Evolutionary conservation across 345 rosid genomes (phyloP), one percentile per base, ranked within the genome.

Genomic region (Theobroma cacao): DNA sequence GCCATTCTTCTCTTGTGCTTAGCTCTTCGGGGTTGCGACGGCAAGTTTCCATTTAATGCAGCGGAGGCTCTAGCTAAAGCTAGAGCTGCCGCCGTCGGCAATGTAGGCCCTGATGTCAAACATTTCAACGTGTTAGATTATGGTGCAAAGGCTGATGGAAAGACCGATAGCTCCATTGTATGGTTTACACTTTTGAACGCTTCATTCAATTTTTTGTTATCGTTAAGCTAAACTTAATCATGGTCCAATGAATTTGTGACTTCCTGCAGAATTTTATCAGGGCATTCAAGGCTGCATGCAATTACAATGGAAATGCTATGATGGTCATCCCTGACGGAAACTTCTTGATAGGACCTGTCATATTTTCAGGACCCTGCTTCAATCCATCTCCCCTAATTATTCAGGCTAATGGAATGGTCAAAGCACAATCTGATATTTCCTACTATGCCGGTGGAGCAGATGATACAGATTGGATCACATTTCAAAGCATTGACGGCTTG

Each of bases 401-500:
- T 67, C 52, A 58, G 56, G 53, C 33, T 40, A 59, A 38, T 9
- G 80, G 76, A 41, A 40, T 7, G 17, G 33, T 77, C 7, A 68
- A 55, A 58, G 80, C 75, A 40, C 24, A 48, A 17, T 0, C 71
- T 47, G 75, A 61, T 50, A n/a, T 78, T 11, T 50, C 71, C 0
- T 6, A 56, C 24, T 78, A n/a, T 14, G 17, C 28, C 6, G 64
- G 53, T 2, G 80, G 79, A 77, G 74, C 38, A 4, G 76, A 48
- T 47, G 24, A 14, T 15, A 13, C 48, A 26, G 81, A 78, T 5
- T 72, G 81, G 81, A 34, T 78, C 45, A 72, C 40, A 0, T 72
- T 78, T 34, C 86, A 85, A 28, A n/a, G 55, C 10, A 24, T 87
- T 1, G 56, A 82, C 30, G 90, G 91, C 38, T 72, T 89, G 52